Conservation (phyloP, 2,329 filamentous ascomycete species). For the Catunica adiposa region DNA sequence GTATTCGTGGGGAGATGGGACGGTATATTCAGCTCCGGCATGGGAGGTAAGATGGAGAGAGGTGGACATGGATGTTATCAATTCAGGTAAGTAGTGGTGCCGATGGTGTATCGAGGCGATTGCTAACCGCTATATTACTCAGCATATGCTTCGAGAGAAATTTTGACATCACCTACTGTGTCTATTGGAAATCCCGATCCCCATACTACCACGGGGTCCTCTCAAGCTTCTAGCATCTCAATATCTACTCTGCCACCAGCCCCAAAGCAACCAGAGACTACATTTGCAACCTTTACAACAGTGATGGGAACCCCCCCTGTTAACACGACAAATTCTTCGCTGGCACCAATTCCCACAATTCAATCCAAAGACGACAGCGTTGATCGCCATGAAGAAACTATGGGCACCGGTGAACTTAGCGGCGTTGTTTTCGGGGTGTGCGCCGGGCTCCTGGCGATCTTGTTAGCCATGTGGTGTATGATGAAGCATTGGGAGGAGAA, state of each 20-base stretch:
- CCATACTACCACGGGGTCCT: background rate
- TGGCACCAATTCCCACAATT: background rate
- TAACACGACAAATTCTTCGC: background rate
- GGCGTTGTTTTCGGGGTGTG: slow-evolving; percentile 11
- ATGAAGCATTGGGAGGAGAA: slow-evolving; percentile 10
- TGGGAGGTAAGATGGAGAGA: slow-evolving; percentile 20
- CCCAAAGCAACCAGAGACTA: background rate
- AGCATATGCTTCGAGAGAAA: too few species aligned
- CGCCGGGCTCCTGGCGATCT: slow-evolving; percentile 1
- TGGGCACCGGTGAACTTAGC: slow-evolving; percentile 7
- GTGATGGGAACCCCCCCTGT: background rate
- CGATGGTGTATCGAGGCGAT: too few species aligned
- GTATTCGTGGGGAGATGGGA: slow-evolving; percentile 15
- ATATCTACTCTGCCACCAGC: background rate
- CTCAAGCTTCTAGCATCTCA: background rate
- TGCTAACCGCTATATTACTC: too few species aligned
- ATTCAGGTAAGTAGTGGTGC: slow-evolving; percentile 3
- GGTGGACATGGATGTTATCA: slow-evolving; percentile 14
- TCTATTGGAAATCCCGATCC: background rate
- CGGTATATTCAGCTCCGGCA: slow-evolving; percentile 19
- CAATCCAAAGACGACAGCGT: background rate
- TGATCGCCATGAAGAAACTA: background rate
- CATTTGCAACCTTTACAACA: background rate
- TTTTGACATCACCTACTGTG: too few species aligned
- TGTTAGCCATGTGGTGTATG: slow-evolving; percentile 2